Conservation (phyloP, 1,284 basidiomycete species). For the Hypsizygus ulmarius region DNA sequence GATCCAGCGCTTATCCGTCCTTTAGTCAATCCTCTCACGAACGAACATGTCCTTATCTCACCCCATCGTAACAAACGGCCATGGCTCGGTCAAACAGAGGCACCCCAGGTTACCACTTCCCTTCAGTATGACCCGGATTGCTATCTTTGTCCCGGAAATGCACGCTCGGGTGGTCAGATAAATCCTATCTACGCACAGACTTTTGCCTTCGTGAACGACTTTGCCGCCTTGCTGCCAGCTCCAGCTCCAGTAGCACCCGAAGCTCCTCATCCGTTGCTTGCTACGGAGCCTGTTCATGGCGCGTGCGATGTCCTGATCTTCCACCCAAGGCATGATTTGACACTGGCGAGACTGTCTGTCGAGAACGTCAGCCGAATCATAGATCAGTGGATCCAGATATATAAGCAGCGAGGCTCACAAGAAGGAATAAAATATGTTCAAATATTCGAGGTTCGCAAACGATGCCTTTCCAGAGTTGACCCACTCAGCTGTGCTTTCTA, state of each 20-base stretch:
- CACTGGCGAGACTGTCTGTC: slow-evolving; percentile 70
- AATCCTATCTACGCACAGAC: slow-evolving; percentile 76
- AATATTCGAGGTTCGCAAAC: slow-evolving; percentile 75
- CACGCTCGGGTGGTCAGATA: slow-evolving; percentile 68
- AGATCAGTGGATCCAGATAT: slow-evolving; percentile 74
- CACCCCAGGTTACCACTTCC: slow-evolving; percentile 50
- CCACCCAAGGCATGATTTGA: slow-evolving; percentile 89
- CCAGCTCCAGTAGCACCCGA: slow-evolving; percentile 47
- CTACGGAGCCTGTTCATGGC: slow-evolving; percentile 73
- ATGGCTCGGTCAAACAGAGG: slow-evolving; percentile 84
- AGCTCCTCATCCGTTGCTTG: slow-evolving; percentile 63
- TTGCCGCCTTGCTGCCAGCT: slow-evolving; percentile 73
- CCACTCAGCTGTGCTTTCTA: slow-evolving; percentile 28
- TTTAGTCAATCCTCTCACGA: slow-evolving; percentile 74
- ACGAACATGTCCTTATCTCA: slow-evolving; percentile 80
- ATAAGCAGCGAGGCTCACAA: slow-evolving; percentile 57
- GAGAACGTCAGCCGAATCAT: slow-evolving; percentile 72
- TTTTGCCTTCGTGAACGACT: slow-evolving; percentile 84
- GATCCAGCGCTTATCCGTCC: slow-evolving; percentile 12
- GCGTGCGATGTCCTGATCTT: slow-evolving; percentile 90
- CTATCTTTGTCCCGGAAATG: slow-evolving; percentile 90
- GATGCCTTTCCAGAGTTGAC: background rate
- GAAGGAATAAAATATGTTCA: slow-evolving; percentile 80
- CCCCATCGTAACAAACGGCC: slow-evolving; percentile 82
- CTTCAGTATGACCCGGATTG: slow-evolving; percentile 79